These are phyloP conservation scores for Diutina mesorugosa DNA, from an alignment of 1,139 yeast species.

Conservation along the genomic window DNA sequence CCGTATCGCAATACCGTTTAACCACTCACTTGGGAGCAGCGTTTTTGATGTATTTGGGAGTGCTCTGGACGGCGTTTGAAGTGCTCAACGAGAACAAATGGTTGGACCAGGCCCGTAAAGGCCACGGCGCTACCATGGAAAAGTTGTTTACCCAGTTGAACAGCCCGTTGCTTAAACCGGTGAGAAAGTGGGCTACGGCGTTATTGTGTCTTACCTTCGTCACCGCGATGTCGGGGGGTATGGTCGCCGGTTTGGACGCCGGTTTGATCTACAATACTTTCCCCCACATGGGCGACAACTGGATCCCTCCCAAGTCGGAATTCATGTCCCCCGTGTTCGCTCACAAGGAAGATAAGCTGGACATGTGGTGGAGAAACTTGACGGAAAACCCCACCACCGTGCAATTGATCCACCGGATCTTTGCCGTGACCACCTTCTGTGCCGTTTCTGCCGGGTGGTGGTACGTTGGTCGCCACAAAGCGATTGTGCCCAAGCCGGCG, in stretches of 20 bases:
- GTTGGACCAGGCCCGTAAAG: conserved; percentile 18
- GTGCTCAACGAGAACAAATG: conserved; percentile 67
- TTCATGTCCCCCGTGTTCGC: conserved; percentile 66
- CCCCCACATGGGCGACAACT: conserved; percentile 89
- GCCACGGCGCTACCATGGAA: conserved; percentile 43
- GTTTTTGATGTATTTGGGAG: conserved; percentile 74
- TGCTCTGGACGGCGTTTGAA: conserved; percentile 82
- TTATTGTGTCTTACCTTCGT: conserved; percentile 60
- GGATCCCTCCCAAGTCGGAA: conserved; percentile 61
- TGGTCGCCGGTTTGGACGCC: conserved; percentile 97
- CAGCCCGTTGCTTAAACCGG: conserved; percentile 40
- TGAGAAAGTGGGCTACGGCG: conserved; percentile 42
- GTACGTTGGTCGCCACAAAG: conserved; percentile 42
- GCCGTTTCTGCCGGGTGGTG: conserved; percentile 56
- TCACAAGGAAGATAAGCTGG: conserved; percentile 54
- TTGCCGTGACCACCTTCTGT: conserved; percentile 74
- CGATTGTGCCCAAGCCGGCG: conserved; percentile 44
- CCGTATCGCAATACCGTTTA: conserved; percentile 89
- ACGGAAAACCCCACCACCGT: conserved; percentile 95
- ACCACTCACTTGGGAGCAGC: conserved; percentile 96
- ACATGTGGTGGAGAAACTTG: conserved; percentile 82
- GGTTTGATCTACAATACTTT: conserved; percentile 92
- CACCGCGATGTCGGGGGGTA: conserved; percentile 94
- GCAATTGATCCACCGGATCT: conserved; percentile 76
- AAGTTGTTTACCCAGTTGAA: conserved; percentile 37